A percentile compares a stretch with the other conserved stretches of the same genome.
Conservation (phyloP, 2,329 filamentous ascomycete species). For the Pyrenochaeta sp. region DNA sequence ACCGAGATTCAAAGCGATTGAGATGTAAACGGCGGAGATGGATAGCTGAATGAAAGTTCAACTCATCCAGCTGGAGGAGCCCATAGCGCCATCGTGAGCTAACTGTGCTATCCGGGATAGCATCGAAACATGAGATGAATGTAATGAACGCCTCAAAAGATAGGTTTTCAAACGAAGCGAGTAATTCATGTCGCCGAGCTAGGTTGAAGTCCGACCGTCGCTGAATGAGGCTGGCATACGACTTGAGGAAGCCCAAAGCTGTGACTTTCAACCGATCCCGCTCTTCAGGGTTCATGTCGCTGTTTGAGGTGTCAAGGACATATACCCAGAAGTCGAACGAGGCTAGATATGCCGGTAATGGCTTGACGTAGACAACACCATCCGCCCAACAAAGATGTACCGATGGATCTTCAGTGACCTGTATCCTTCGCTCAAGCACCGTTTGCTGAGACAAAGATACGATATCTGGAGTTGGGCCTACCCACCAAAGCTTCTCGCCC, state of each 20-base stretch:
- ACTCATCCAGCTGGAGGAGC: constrained; percentile 21
- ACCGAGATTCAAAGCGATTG: constrained; percentile 27
- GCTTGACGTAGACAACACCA: constrained; percentile 26
- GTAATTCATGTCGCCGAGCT: constrained; percentile 16
- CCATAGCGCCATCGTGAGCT: constrained; percentile 26
- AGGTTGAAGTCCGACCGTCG: constrained; percentile 26
- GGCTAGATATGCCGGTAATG: constrained; percentile 23
- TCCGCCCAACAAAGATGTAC: constrained; percentile 30
- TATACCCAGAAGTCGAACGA: constrained; percentile 32
- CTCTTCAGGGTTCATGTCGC: constrained; percentile 11
- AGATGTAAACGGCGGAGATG: constrained; percentile 25
- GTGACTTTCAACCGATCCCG: constrained; percentile 9
- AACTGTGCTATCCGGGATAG: constrained; percentile 12
- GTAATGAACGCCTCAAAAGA: constrained; percentile 18
- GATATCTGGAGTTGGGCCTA: constrained; percentile 13
- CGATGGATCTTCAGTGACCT: constrained; percentile 26
- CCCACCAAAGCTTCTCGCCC: constrained; percentile 22
- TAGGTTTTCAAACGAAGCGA: constrained; percentile 7
- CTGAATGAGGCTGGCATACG: constrained; percentile 23
- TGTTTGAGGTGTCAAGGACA: constrained; percentile 18
- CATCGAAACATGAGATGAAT: constrained; percentile 24
- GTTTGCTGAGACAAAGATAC: constrained; percentile 24
- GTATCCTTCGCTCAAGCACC: constrained; percentile 22
- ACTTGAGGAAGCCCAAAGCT: constrained; percentile 26
- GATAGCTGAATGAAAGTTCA: constrained; percentile 31